phyloP scores from a whole-genome alignment of 225 moss, liverwort and hornwort species.

The Straminergon stramineum region DNA sequence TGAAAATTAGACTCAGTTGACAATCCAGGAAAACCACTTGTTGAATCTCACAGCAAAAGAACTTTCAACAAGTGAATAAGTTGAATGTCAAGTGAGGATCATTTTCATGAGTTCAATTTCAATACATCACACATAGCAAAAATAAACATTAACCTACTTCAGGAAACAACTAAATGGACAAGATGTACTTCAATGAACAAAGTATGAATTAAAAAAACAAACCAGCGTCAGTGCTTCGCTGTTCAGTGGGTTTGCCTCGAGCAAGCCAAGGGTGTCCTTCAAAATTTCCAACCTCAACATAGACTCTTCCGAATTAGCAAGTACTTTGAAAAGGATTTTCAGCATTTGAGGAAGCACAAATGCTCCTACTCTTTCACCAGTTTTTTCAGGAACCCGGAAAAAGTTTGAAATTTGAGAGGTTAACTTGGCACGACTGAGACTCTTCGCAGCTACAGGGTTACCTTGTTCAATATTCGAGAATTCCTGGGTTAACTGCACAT shows the following conservation, averaged over 20 bases:
- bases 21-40: not conserved
- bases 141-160: not conserved
- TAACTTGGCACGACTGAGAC: constrained; percentile 33
- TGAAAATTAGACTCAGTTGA: not conserved
- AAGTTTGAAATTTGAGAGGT: constrained; percentile 55
- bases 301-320: constrained; percentile 45
- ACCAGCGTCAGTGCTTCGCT: constrained; percentile 67
- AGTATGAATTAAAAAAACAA: not conserved
- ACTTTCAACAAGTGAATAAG: not conserved
- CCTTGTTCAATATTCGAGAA: constrained; percentile 14
- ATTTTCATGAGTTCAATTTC: not conserved
- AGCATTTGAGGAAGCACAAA: constrained; percentile 72
- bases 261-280: constrained; percentile 60
- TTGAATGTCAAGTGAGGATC: not conserved
- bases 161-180: not conserved
- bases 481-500: constrained; percentile 30
- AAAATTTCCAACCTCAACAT: constrained; percentile 62
- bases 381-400: constrained; percentile 44
- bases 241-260: constrained; percentile 69
- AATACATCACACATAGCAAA: not conserved
- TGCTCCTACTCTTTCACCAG: constrained; percentile 52
- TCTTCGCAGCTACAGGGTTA: constrained; percentile 19
- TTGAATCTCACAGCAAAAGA: not conserved
- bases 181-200: not conserved
- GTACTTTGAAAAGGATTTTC: constrained; percentile 58